Evolutionary conservation across 2,329 filamentous ascomycete genomes (phyloP).

Genomic region (Parastagonospora avenae): DNA sequence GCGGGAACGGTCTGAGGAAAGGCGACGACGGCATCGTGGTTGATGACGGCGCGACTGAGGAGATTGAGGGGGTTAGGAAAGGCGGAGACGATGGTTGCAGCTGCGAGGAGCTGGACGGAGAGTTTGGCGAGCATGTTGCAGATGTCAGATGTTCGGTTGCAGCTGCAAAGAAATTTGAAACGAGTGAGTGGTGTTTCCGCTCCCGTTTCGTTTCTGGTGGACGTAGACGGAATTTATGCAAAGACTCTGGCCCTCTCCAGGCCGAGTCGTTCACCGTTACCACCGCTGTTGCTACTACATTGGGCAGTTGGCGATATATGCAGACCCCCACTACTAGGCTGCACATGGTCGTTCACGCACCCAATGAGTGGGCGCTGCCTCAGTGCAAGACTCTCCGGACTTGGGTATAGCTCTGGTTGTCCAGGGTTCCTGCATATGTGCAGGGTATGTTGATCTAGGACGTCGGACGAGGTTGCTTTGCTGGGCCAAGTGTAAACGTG

Average conservation of each 20-base stretch:
- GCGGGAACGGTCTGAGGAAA: conserved; percentile 60
- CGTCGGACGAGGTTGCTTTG: conserved; percentile 8
- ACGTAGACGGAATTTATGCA: neutral
- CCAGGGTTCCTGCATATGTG: conserved; percentile 4
- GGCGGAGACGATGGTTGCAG: conserved; percentile 25
- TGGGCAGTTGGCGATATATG: conserved; percentile 7
- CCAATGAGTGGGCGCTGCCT: conserved; percentile 8
- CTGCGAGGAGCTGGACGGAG: conserved; percentile 28
- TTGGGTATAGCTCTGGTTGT: conserved; percentile 1
- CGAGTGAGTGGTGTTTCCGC: neutral
- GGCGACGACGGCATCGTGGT: conserved; percentile 56
- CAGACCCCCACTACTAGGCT: conserved; percentile 1
- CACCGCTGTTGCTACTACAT: conserved; percentile 1
- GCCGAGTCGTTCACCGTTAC: neutral
- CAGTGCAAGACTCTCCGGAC: neutral
- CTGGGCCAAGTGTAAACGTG: conserved; percentile 5
- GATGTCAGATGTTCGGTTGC: no score
- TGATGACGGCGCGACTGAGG: conserved; percentile 50
- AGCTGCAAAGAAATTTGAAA: neutral
- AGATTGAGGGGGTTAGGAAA: conserved; percentile 29
- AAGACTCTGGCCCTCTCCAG: neutral
- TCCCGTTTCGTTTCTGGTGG: neutral
- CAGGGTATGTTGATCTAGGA: neutral
- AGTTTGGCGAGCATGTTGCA: conserved; percentile 31
- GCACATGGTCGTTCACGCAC: conserved; percentile 8